Conservation (phyloP, 2,329 filamentous ascomycete genomes). For the Penicillium concentricum region DNA sequence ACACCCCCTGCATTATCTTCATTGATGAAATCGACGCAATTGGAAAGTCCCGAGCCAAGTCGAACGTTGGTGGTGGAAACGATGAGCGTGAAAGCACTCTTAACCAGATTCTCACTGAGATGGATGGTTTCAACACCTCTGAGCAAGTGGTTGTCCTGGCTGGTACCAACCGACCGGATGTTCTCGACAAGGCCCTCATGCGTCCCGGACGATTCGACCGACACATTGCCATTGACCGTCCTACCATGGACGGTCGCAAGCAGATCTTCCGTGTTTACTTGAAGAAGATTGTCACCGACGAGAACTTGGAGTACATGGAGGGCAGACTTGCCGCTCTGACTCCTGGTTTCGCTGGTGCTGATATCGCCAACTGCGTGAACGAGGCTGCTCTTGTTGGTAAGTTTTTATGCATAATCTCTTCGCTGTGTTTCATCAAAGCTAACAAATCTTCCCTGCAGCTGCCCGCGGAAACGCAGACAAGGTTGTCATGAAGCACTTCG, state of each 20-base stretch:
- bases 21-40: conserved; percentile 99
- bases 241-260: conserved; percentile 93
- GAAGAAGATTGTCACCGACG: conserved; percentile 88
- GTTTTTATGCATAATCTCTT: conserved; percentile 31
- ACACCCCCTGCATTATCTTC: conserved; percentile 97
- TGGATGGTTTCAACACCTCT: conserved; percentile 97
- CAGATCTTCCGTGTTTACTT: conserved; percentile 96
- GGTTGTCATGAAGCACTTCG: conserved; percentile 88
- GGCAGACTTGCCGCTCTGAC: conserved; percentile 89
- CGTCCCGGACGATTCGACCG: conserved; percentile 94
- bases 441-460: conserved; percentile 55
- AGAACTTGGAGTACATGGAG: conserved; percentile 82
- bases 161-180: conserved; percentile 92
- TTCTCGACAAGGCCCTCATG: conserved; percentile 94
- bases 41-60: conserved; percentile 81
- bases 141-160: conserved; percentile 96
- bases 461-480: conserved; percentile 77
- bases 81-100: conserved; percentile 96
- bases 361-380: conserved; percentile 98
- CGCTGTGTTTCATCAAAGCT: conserved; percentile 28
- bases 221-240: conserved; percentile 91
- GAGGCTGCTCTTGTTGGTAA: conserved; percentile 93
- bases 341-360: conserved; percentile 93
- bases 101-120: conserved; percentile 97
- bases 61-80: conserved; percentile 83